phyloP scores from a whole-genome alignment of 2,329 filamentous ascomycete species.

The Alternaria brassicae region DNA sequence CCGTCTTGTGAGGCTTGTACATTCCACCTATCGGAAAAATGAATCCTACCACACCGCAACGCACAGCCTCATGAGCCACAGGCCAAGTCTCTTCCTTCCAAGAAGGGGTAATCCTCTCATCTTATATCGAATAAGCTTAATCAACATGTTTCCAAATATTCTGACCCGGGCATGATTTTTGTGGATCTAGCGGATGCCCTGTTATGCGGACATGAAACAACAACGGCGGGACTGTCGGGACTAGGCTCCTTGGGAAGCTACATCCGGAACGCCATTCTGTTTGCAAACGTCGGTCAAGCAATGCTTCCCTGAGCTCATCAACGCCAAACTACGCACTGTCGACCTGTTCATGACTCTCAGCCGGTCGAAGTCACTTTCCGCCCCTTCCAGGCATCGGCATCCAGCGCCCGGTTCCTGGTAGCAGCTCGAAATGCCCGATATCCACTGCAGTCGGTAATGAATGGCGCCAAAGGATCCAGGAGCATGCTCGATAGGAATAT shows the following conservation, averaged over 20 bases:
- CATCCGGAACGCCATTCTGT: background rate
- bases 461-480: background rate
- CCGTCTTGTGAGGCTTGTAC: background rate
- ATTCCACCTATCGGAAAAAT: constrained; percentile 13
- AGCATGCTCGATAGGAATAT: constrained; percentile 2
- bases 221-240: constrained; percentile 1
- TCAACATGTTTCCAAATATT: constrained; percentile 7
- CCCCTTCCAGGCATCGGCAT: background rate
- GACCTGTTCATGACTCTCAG: background rate
- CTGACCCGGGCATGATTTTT: background rate
- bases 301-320: background rate
- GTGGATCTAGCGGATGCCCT: constrained; percentile 3
- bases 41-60: background rate
- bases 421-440: background rate
- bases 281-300: background rate
- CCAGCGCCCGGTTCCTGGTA: background rate
- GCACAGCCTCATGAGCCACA: background rate
- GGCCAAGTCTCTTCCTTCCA: background rate
- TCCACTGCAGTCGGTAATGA: constrained; percentile 9
- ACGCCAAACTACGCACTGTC: background rate
- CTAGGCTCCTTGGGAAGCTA: background rate
- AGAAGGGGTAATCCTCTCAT: background rate
- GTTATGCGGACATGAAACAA: constrained; percentile 9
- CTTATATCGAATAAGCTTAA: constrained; percentile 4
- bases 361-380: background rate